Percentiles rank a stretch among this genome's conserved stretches.
Conservation (phyloP, 108 stramenopile genomes). For the Bacterosira constricta region DNA sequence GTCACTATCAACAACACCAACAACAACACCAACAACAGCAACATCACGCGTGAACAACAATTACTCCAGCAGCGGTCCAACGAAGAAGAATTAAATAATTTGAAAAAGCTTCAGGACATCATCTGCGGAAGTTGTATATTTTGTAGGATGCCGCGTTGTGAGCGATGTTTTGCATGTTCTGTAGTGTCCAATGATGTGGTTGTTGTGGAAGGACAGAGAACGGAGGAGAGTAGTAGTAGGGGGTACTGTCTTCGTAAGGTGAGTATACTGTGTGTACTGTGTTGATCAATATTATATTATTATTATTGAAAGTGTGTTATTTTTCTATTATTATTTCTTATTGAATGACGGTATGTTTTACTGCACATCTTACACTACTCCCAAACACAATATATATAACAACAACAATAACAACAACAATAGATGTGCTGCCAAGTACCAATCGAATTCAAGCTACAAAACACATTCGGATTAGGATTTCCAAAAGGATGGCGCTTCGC, state of each 20-base stretch:
- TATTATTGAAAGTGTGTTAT: neutral
- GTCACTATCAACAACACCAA: too few relatives aligned
- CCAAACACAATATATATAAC: too few relatives aligned
- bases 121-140: constrained; percentile 28
- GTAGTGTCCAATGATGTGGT: neutral
- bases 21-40: too few relatives aligned
- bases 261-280: neutral
- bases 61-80: too few relatives aligned
- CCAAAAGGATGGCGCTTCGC: constrained; percentile 38
- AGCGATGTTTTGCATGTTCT: constrained; percentile 25
- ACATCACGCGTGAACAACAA: too few relatives aligned
- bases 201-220: neutral
- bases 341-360: too few relatives aligned
- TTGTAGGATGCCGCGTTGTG: constrained; percentile 34
- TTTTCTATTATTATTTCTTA: neutral
- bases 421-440: constrained; percentile 49
- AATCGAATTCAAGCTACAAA: constrained; percentile 31
- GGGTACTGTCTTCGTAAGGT: constrained; percentile 30
- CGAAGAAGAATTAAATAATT: too few relatives aligned
- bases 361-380: too few relatives aligned
- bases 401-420: too few relatives aligned
- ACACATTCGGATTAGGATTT: constrained; percentile 20
- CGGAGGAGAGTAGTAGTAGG: neutral
- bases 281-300: neutral
- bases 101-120: neutral